Evolutionary conservation across 371 early-diverging fungal genomes (phyloP).

Genomic region (Syncephalastrum contaminatum): DNA sequence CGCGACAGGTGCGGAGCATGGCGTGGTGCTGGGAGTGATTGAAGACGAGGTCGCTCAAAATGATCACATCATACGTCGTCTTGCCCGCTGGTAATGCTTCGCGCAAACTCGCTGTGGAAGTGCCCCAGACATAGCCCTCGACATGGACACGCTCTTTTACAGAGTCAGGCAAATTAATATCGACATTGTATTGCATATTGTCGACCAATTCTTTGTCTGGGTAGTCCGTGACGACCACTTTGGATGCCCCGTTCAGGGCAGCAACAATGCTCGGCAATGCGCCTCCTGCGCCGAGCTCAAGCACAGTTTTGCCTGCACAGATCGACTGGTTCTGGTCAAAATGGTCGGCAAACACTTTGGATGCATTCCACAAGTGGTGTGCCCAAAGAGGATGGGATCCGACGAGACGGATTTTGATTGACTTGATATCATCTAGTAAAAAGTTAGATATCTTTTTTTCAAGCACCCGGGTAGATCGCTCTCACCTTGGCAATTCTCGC

Average conservation of each 20-base stretch:
- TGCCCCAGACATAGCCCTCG: constrained; percentile 89
- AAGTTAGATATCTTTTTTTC: not conserved
- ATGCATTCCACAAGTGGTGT: constrained; percentile 92
- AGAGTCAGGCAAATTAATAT: constrained; percentile 29
- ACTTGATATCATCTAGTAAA: constrained; percentile 6
- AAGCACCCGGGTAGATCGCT: constrained; percentile 3
- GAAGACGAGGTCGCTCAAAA: constrained; percentile 89
- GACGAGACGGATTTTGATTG: constrained; percentile 62
- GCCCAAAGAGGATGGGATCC: constrained; percentile 88
- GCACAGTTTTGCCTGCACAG: constrained; percentile 61
- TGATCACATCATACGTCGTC: constrained; percentile 73
- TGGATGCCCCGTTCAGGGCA: constrained; percentile 70
- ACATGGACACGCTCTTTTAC: constrained; percentile 18
- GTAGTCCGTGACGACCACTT: constrained; percentile 88
- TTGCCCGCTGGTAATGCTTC: constrained; percentile 23
- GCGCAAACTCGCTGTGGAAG: constrained; percentile 55
- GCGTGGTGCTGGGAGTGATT: constrained; percentile 84
- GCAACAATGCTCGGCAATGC: constrained; percentile 83
- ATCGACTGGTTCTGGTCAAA: constrained; percentile 67
- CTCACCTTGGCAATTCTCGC: constrained; percentile 28
- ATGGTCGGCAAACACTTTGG: constrained; percentile 75
- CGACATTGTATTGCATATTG: constrained; percentile 72
- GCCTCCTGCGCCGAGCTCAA: constrained; percentile 93
- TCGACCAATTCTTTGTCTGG: constrained; percentile 81
- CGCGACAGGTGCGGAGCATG: constrained; percentile 66